Percentiles rank a stretch among this genome's conserved stretches.
These are phyloP conservation scores for Trametes maxima DNA, from an alignment of 768 basidiomycete species.

Conservation along the genomic window DNA sequence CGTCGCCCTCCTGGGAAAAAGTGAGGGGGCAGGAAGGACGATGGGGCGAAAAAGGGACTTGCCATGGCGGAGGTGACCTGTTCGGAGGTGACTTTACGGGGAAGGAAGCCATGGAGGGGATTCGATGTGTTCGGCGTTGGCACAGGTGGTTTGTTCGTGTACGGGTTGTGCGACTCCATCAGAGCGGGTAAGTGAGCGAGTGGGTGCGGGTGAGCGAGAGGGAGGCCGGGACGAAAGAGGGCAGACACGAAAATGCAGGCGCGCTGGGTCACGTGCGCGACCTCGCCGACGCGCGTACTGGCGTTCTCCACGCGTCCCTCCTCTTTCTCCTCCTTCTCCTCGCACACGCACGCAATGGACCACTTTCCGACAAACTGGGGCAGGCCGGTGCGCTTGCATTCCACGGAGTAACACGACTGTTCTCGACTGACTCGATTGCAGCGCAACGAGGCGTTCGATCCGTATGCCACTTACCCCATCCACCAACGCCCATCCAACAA, in stretches of 20 bases:
- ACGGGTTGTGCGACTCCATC: constrained; percentile 26
- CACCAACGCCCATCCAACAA: constrained; percentile 51
- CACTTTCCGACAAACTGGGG: constrained; percentile 88
- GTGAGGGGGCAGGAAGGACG: background rate
- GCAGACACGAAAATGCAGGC: constrained; percentile 15
- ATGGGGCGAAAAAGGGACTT: background rate
- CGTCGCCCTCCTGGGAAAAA: constrained; percentile 60
- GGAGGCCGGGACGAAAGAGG: background rate
- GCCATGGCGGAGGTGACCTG: constrained; percentile 33
- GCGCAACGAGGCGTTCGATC: constrained; percentile 77
- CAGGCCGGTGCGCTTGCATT: constrained; percentile 56
- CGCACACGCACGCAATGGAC: constrained; percentile 53
- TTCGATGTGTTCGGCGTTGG: constrained; percentile 14
- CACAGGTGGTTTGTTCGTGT: constrained; percentile 27
- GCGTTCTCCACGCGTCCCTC: constrained; percentile 1
- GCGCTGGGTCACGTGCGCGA: constrained; percentile 12
- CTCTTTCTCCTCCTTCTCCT: background rate
- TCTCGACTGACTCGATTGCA: constrained; percentile 30
- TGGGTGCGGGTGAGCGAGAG: background rate
- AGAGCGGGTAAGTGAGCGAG: constrained; percentile 28
- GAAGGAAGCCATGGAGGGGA: constrained; percentile 32
- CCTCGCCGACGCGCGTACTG: constrained; percentile 18
- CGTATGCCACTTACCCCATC: constrained; percentile 77
- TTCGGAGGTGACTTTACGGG: constrained; percentile 27
- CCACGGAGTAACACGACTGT: background rate